These are phyloP conservation scores for Fragaria nilgerrensis DNA, from an alignment of 306 rosid genomes.

Conservation along the genomic window DNA sequence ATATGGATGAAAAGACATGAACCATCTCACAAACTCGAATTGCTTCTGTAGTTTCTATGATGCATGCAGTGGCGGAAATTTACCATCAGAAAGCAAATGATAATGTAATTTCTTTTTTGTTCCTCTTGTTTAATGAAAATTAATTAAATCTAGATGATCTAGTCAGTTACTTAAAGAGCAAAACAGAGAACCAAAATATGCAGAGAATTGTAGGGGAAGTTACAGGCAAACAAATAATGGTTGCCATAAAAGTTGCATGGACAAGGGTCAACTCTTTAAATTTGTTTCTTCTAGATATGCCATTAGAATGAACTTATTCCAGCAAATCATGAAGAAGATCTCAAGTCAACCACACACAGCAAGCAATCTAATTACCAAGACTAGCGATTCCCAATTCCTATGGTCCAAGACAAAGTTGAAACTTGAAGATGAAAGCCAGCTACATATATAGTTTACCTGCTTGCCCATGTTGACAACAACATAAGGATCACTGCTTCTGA, in stretches of 20 bases:
- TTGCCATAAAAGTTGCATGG: not conserved
- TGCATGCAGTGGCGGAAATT: not conserved
- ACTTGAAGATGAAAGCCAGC: not conserved
- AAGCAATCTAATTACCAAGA: not conserved
- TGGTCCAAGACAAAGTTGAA: not conserved
- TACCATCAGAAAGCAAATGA: not conserved
- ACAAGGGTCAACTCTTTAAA: not conserved
- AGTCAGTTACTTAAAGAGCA: not conserved
- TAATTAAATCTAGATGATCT: not conserved
- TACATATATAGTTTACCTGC: constrained; percentile 39
- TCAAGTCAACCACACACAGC: constrained; percentile 7
- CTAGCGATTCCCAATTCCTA: not conserved
- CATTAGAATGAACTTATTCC: not conserved
- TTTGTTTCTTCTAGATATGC: not conserved
- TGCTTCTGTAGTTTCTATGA: not conserved
- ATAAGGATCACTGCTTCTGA: constrained; percentile 69
- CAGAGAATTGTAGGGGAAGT: not conserved
- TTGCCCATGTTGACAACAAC: constrained; percentile 63
- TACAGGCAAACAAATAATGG: not conserved
- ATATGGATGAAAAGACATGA: not conserved
- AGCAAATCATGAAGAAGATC: not conserved
- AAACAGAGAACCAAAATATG: not conserved
- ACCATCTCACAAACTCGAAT: not conserved
- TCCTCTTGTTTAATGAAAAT: not conserved
- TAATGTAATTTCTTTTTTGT: no score